Percentiles rank a stretch among this genome's conserved stretches.
phyloP scores from a whole-genome alignment of 2,329 filamentous ascomycete genomes.

The Neurospora sp. region DNA sequence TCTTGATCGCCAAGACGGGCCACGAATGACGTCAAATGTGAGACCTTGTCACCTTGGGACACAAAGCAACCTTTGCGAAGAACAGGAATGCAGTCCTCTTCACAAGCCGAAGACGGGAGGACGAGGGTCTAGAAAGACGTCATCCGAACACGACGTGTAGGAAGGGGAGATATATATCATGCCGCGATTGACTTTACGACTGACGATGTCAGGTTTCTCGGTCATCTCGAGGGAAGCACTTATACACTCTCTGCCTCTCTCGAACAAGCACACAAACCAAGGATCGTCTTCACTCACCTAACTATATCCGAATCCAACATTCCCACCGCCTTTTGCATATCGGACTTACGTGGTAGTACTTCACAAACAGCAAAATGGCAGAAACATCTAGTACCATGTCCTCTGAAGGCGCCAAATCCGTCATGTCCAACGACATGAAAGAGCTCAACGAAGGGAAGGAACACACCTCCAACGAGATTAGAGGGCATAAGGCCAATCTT shows the following conservation, averaged over 20 bases:
- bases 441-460: constrained; percentile 26
- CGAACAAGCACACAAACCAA: too few relatives aligned
- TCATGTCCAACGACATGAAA: constrained; percentile 32
- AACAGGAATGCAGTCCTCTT: neutral
- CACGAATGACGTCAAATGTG: neutral
- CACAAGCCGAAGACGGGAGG: neutral
- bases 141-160: neutral
- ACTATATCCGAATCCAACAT: too few relatives aligned
- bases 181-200: too few relatives aligned
- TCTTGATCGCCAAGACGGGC: neutral
- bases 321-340: too few relatives aligned
- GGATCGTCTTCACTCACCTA: too few relatives aligned
- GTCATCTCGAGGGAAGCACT: too few relatives aligned
- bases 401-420: constrained; percentile 29
- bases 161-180: neutral
- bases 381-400: neutral
- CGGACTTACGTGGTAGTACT: neutral
- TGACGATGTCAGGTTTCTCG: too few relatives aligned
- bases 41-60: neutral
- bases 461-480: constrained; percentile 17
- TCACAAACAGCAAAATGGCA: neutral
- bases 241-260: too few relatives aligned
- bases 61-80: neutral
- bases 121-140: neutral
- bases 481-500: constrained; percentile 37